Percentiles rank a stretch among this genome's conserved stretches.
Conservation (phyloP, 2,329 filamentous ascomycete species). For the Aspergillus amoenus region DNA sequence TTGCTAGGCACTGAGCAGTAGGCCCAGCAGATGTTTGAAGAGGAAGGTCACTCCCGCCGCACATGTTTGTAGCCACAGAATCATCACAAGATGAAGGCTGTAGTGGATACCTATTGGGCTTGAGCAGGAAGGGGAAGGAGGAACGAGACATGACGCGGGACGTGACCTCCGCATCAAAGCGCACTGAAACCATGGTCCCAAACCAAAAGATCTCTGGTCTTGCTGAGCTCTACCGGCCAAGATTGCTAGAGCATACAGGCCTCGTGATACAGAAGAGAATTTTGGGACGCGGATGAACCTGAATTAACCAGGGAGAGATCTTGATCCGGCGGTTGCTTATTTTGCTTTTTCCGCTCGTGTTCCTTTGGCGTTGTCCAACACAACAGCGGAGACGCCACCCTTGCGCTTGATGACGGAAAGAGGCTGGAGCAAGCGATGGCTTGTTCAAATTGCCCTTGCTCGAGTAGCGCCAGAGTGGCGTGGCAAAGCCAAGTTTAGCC, state of each 20-base stretch:
- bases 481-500: slow-evolving; percentile 3
- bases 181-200: neutral
- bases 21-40: neutral
- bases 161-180: neutral
- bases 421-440: neutral
- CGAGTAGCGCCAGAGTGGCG: neutral
- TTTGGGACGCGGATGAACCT: no score
- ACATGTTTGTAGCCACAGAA: neutral
- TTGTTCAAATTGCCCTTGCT: neutral
- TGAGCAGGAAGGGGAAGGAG: neutral
- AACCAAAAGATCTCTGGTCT: neutral
- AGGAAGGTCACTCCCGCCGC: neutral
- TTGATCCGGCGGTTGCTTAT: neutral
- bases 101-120: neutral
- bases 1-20: neutral
- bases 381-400: neutral
- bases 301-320: neutral
- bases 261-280: neutral
- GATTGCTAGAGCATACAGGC: neutral
- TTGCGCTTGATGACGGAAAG: neutral
- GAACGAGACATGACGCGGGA: neutral
- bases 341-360: neutral
- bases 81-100: neutral
- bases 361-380: neutral
- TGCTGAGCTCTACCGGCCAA: neutral